Conservation (phyloP, 345 rosid species). For the Carallia brachiata region DNA sequence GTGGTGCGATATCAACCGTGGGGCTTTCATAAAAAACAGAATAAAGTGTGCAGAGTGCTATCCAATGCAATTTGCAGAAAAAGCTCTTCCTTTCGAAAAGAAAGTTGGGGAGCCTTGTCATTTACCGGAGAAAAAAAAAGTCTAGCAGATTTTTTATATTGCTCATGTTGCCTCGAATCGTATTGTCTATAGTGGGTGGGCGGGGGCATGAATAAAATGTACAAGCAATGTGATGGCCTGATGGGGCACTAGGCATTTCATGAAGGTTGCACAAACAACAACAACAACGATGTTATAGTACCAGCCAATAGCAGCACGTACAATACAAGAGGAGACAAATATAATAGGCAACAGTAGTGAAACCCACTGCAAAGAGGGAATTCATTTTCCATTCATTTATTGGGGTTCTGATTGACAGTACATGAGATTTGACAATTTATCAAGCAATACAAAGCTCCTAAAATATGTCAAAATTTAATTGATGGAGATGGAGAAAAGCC, state of each 20-base stretch:
- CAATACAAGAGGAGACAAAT: conserved; percentile 21
- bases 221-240: conserved; percentile 27
- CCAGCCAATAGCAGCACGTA: conserved; percentile 18
- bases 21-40: not conserved
- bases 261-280: conserved; percentile 15
- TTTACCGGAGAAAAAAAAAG: not conserved
- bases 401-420: not conserved
- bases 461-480: not conserved
- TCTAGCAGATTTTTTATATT: conserved; percentile 2
- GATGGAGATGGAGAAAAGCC: conserved; percentile 6
- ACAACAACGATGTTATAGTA: conserved; percentile 12
- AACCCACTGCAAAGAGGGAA: not conserved
- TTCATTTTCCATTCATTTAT: conserved; percentile 1
- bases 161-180: conserved; percentile 32
- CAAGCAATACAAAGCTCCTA: not conserved
- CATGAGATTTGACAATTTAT: not conserved
- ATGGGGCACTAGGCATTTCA: conserved; percentile 21
- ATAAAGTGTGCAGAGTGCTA: not conserved
- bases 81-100: not conserved
- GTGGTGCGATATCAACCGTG: not conserved
- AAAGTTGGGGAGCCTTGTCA: not conserved
- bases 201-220: conserved; percentile 34
- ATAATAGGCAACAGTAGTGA: conserved; percentile 3
- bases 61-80: not conserved
- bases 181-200: conserved; percentile 25